Evolutionary conservation across 352 stramenopile genomes (phyloP).

Genomic region (Pythium dissotocum): DNA sequence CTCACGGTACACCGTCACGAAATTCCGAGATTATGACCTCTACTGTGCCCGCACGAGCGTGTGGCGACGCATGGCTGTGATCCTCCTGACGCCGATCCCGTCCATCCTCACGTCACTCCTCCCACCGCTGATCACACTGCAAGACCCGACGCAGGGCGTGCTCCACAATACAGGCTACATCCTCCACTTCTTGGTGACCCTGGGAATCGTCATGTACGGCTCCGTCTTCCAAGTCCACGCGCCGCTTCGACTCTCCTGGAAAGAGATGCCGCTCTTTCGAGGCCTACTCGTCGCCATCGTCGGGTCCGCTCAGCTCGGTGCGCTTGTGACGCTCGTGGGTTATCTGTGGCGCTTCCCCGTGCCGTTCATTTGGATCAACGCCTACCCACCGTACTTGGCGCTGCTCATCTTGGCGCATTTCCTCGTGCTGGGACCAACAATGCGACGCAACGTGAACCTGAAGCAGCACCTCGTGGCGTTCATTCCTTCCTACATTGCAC

Average conservation of each 20-base stretch:
- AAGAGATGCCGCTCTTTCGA: background rate
- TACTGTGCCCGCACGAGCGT: background rate
- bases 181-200: background rate
- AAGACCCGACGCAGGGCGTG: background rate
- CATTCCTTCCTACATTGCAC: background rate
- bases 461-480: background rate
- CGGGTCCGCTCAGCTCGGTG: background rate
- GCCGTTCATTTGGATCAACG: constrained; percentile 2
- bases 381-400: background rate
- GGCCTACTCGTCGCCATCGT: background rate
- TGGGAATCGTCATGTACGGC: background rate
- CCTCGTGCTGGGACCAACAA: background rate
- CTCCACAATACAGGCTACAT: background rate
- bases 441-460: background rate
- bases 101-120: constrained; percentile 8
- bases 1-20: background rate
- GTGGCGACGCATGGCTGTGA: constrained; percentile 6
- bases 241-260: background rate
- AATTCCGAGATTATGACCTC: background rate
- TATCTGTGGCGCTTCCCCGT: constrained; percentile 20
- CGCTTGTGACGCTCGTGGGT: background rate
- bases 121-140: constrained; percentile 1
- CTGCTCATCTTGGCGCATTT: background rate
- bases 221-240: constrained; percentile 7
- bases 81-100: background rate